Evolutionary conservation across 768 basidiomycete genomes (phyloP), one percentile per base, ranked within the genome.

Genomic region (Mycena amicta): DNA sequence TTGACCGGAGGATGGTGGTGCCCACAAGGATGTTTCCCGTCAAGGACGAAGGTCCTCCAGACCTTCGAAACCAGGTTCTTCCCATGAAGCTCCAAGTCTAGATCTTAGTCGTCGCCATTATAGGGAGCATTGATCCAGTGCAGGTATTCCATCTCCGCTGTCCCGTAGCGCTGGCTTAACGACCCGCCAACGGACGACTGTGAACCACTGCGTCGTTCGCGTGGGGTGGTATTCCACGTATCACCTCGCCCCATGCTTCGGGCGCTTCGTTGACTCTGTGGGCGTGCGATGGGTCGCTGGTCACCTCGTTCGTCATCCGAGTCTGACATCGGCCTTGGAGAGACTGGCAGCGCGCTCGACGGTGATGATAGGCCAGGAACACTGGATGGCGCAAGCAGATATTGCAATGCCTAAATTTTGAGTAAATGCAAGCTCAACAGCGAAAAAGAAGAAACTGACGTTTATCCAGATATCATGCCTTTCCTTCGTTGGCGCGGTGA

Each of bases 381-480:
- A 50, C 61, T 79, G 1, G 93, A 93, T 25, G 93, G 87, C 40
- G 90, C 83, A 30, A 97, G 79, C 30, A 97, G 85, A 67, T 96
- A 98, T 71, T 90, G 88, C 63, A 98, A 78, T 29, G 95, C 96
- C 95, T 98, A 26, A 58, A 22, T 53, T 59, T 53, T 64, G 50
- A 62, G 56, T 61, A 54, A 51, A 27, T 57, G 40, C 33, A 55
- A 57, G 29, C 12, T 55, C 25, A 56, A 50, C 4, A 8, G 12
- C 41, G n/a, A n/a, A 6, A 28, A 61, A 51, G 61, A 41, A 33
- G 87, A n/a, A n/a, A n/a, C n/a, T 57, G 72, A 95, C 94, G 73
- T 88, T 90, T 53, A 93, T 78, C 97, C 97, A 99, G 60, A 98
- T 94, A 66, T 98, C 95, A 69, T 99, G 97, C 53, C 95, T 82